Evolutionary conservation across 306 rosid genomes (phyloP).

Genomic region (Dicorynia guianensis): DNA sequence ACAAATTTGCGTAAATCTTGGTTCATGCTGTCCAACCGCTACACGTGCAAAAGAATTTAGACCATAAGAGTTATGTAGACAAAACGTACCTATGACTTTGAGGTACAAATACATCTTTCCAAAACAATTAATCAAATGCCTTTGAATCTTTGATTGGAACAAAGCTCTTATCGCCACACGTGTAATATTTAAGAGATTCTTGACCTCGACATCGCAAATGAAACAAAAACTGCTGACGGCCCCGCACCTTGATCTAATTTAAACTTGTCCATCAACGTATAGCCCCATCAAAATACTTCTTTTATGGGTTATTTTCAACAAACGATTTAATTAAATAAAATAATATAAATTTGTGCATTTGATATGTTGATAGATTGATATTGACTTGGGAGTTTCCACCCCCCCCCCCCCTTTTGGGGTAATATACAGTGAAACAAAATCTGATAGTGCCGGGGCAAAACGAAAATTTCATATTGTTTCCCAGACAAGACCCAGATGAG

Average conservation of each 20-base stretch:
- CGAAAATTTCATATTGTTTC: neutral
- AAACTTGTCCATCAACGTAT: neutral
- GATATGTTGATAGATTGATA: neutral
- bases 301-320: neutral
- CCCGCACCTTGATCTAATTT: neutral
- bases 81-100: no score
- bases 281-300: neutral
- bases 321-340: no score
- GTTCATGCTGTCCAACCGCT: neutral
- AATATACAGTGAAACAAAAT: neutral
- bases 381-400: neutral
- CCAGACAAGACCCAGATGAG: neutral
- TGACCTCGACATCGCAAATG: conserved; percentile 4
- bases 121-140: no score
- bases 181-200: neutral
- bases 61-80: neutral
- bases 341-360: neutral
- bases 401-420: neutral
- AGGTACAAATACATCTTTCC: no score
- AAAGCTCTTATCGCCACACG: conserved; percentile 32
- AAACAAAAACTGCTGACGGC: conserved; percentile 10
- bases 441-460: neutral
- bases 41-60: conserved; percentile 29
- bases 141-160: no score
- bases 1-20: neutral